Evolutionary conservation across 73 alveolate genomes (phyloP).

Genomic region (Paramecium biaurelia): DNA sequence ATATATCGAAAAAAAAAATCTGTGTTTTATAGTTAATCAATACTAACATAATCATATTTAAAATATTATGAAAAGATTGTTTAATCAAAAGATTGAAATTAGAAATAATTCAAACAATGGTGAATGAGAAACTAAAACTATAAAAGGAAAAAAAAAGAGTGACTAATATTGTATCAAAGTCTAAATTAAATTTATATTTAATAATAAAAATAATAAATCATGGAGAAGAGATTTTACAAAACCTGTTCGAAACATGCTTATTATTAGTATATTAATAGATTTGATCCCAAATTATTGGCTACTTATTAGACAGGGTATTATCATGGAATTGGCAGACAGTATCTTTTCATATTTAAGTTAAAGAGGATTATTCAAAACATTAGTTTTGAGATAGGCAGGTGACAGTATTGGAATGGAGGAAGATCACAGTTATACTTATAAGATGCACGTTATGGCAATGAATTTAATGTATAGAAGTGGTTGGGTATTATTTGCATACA

Average conservation of each 20-base stretch:
- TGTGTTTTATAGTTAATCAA: too few species aligned
- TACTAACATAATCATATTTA: too few species aligned
- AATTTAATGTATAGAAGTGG: conserved; percentile 57
- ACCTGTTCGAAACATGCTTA: conserved; percentile 45
- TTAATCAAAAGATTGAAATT: too few species aligned
- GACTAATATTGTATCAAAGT: too few species aligned
- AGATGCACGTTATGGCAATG: conserved; percentile 56
- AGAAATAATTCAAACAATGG: too few species aligned
- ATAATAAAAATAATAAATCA: neutral
- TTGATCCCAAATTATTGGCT: neutral
- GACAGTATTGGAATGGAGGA: conserved; percentile 58
- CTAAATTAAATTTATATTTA: neutral
- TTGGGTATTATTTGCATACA: conserved; percentile 59
- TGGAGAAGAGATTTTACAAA: conserved; percentile 18
- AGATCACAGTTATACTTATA: conserved; percentile 61
- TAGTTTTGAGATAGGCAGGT: conserved; percentile 63
- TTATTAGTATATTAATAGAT: neutral
- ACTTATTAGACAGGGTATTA: neutral
- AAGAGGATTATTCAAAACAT: conserved; percentile 50
- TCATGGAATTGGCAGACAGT: conserved; percentile 34
- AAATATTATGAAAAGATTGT: too few species aligned
- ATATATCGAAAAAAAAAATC: too few species aligned
- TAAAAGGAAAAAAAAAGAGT: too few species aligned
- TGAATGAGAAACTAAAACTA: too few species aligned
- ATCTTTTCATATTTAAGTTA: neutral